Evolutionary conservation across 2,329 filamentous ascomycete species (phyloP), one percentile per base, ranked within the genome.

Genomic region (Diaporthe aspalathi): DNA sequence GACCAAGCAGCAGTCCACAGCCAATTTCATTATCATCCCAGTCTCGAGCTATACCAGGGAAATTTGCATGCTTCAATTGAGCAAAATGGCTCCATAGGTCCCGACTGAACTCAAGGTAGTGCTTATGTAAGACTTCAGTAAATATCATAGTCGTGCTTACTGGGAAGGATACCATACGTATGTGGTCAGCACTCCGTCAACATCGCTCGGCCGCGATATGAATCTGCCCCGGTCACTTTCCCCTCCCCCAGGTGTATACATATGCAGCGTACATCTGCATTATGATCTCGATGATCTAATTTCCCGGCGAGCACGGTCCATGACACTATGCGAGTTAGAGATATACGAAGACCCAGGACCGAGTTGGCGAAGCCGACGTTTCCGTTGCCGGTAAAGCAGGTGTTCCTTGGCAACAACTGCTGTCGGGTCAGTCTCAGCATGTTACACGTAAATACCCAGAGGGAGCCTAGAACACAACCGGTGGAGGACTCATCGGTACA

Each of bases 331-430:
- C 9, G 9, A 32, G 56, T 62, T n/a, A 47, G 56, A 62, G 56
- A 47, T 47, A 62, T n/a, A 62, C 47, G n/a, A 57, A 24, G 2
- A 4, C 14, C 6, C 16, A n/a, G 45, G 24, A 27, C 29, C n/a
- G n/a, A n/a, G 22, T 17, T 40, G 16, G 14, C 14, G 20, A 16
- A 45, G 38, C 22, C 22, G 22, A 45, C 11, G 38, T 29, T 20
- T 24, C 40, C 9, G 38, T n/a, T 22, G 17, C 1, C 5, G n/a
- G 4, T 32, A 16, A 47, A 45, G 32, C n/a, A 45, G 38, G 38
- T 45, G 38, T 29, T 62, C 56, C 56, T 47, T 62, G 56, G 56
- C 56, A 62, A 27, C 16, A n/a, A 29, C 16, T 22, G 6, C 17
- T 53, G 20, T 16, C 3, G 17, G 27, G 27, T 27, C 35, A 29